phyloP scores from a whole-genome alignment of 73 alveolate genomes.

The Paramecium octaurelia region DNA sequence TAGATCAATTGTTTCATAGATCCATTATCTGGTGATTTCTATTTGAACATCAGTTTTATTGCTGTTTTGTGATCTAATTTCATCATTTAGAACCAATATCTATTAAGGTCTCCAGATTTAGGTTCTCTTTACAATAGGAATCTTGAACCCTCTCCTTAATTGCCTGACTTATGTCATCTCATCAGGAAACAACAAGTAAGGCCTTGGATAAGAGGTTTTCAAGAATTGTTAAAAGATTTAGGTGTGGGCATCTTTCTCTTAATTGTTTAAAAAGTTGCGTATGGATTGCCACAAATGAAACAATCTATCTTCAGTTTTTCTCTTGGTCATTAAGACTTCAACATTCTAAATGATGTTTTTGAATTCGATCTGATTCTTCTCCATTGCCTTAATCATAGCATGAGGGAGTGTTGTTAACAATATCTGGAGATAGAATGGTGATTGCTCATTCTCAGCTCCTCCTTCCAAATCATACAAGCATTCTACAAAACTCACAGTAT shows the following conservation, averaged over 20 bases:
- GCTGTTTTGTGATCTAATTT: not conserved
- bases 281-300: not conserved
- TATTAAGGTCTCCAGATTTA: constrained; percentile 17
- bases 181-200: constrained; percentile 18
- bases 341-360: constrained; percentile 31
- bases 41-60: not conserved
- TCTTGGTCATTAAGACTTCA: constrained; percentile 5
- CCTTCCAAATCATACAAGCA: constrained; percentile 33
- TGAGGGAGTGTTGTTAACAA: constrained; percentile 29
- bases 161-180: not conserved
- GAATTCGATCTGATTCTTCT: constrained; percentile 26
- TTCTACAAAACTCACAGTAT: constrained; percentile 27
- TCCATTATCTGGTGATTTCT: constrained; percentile 38
- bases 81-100: not conserved
- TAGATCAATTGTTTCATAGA: constrained; percentile 16
- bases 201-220: constrained; percentile 28
- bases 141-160: not conserved
- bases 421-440: constrained; percentile 15
- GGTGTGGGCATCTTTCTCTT: constrained; percentile 2
- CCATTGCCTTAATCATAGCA: constrained; percentile 38
- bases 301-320: not conserved
- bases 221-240: not conserved
- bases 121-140: constrained; percentile 4
- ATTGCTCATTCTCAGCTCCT: constrained; percentile 23
- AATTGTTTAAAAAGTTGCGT: not conserved